Conservation (phyloP, 208 protist genomes). For the Tetramitus jugosus region DNA sequence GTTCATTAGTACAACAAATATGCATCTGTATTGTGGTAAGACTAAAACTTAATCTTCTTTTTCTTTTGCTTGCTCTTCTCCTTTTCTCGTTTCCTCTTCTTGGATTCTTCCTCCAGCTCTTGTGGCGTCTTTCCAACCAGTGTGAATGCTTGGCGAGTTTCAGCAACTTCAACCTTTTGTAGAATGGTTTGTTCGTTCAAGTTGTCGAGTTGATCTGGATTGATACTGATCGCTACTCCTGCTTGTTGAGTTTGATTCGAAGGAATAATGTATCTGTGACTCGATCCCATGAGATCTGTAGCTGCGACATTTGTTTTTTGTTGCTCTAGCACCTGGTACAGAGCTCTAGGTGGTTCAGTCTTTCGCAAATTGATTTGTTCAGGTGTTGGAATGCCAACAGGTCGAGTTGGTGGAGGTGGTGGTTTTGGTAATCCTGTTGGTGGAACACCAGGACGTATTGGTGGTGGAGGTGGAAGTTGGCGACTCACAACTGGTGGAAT, state of each 20-base stretch:
- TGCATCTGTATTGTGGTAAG: too few species aligned
- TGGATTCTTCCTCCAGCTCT: neutral
- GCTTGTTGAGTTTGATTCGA: too few species aligned
- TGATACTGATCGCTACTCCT: too few species aligned
- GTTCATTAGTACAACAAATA: too few species aligned
- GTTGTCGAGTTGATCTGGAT: too few species aligned
- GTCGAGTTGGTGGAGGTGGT: neutral
- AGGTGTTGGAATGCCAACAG: neutral
- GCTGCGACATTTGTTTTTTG: neutral
- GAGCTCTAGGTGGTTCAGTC: neutral
- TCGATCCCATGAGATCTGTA: neutral
- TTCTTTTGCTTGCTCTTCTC: conserved; percentile 36
- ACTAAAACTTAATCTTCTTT: conserved; percentile 55
- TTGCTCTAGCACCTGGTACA: neutral
- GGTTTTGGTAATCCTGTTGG: neutral
- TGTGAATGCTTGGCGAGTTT: neutral
- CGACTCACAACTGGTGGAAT: neutral
- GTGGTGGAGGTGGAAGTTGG: too few species aligned
- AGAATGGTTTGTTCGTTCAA: too few species aligned
- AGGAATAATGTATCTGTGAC: neutral
- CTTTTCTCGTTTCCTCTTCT: conserved; percentile 15
- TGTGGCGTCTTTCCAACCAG: neutral
- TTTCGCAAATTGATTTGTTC: conserved; percentile 4
- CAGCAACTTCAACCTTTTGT: neutral
- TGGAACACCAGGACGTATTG: neutral